These are phyloP conservation scores for Agrostemma githago DNA, from an alignment of 148 eudicot genomes.

Conservation along the genomic window DNA sequence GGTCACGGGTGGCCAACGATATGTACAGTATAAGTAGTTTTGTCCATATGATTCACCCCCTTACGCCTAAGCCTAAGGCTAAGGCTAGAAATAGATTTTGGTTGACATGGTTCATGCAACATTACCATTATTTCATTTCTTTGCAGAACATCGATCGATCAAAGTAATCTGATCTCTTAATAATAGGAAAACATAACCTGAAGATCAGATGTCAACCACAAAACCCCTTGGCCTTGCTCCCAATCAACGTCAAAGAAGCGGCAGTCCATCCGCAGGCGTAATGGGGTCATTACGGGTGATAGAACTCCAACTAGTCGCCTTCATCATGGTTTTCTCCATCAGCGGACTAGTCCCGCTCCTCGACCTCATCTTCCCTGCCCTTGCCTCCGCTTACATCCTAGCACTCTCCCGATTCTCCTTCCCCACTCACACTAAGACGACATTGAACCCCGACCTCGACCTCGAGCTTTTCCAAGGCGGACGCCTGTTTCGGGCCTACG, in stretches of 20 bases:
- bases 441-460: not conserved
- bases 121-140: too few relatives aligned
- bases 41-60: too few relatives aligned
- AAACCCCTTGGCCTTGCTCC: constrained; percentile 53
- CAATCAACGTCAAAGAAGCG: constrained; percentile 11
- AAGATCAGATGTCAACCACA: constrained; percentile 42
- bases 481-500: constrained; percentile 41
- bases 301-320: constrained; percentile 84
- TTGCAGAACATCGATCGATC: too few relatives aligned
- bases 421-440: constrained; percentile 26
- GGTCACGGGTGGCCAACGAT: too few relatives aligned
- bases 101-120: too few relatives aligned
- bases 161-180: too few relatives aligned
- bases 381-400: constrained; percentile 54
- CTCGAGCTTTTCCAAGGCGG: constrained; percentile 47
- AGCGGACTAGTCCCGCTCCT: constrained; percentile 85
- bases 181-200: not conserved
- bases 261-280: constrained; percentile 27
- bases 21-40: too few relatives aligned
- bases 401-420: constrained; percentile 62
- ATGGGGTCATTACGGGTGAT: constrained; percentile 77
- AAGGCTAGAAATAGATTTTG: too few relatives aligned
- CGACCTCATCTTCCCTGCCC: constrained; percentile 67
- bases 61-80: too few relatives aligned
- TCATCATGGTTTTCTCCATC: constrained; percentile 89